Percentiles rank a stretch among this genome's conserved stretches.
Evolutionary conservation across 2,329 filamentous ascomycete genomes (phyloP).

Genomic region (Penicillium sumatraense): DNA sequence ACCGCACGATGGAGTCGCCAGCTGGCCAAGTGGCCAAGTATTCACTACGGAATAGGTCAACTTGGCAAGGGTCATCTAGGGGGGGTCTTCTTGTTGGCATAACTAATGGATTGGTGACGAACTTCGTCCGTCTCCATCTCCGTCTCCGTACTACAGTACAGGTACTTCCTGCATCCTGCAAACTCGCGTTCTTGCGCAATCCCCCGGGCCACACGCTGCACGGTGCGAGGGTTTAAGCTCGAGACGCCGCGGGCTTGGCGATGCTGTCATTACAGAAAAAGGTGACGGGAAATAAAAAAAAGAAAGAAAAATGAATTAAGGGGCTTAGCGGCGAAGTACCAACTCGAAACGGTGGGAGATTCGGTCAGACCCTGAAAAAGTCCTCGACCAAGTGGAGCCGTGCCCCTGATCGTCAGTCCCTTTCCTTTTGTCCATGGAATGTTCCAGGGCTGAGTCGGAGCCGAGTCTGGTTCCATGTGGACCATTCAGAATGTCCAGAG

Average conservation of each 20-base stretch:
- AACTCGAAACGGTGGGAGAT: background rate
- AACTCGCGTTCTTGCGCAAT: background rate
- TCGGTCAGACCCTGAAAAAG: conserved; percentile 19
- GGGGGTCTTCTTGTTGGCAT: too few species aligned
- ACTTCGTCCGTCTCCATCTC: too few species aligned
- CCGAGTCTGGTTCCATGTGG: background rate
- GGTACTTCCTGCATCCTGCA: too few species aligned
- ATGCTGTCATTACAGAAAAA: conserved; percentile 14
- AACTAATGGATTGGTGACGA: too few species aligned
- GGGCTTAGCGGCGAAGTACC: conserved; percentile 1
- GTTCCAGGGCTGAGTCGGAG: conserved; percentile 6
- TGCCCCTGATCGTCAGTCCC: conserved; percentile 21
- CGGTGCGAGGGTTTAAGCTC: conserved; percentile 17
- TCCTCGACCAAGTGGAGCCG: conserved; percentile 13
- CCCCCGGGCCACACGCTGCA: background rate
- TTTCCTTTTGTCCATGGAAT: conserved; percentile 5
- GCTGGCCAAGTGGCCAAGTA: background rate
- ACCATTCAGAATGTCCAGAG: background rate
- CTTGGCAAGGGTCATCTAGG: background rate
- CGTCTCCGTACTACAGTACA: too few species aligned
- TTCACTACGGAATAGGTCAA: background rate
- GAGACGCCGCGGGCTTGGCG: conserved; percentile 18
- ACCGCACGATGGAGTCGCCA: background rate
- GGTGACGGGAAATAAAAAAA: conserved; percentile 2
- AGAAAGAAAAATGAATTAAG: background rate